phyloP scores from a whole-genome alignment of 805 yeast genomes.

The Pichia cephalocereana region DNA sequence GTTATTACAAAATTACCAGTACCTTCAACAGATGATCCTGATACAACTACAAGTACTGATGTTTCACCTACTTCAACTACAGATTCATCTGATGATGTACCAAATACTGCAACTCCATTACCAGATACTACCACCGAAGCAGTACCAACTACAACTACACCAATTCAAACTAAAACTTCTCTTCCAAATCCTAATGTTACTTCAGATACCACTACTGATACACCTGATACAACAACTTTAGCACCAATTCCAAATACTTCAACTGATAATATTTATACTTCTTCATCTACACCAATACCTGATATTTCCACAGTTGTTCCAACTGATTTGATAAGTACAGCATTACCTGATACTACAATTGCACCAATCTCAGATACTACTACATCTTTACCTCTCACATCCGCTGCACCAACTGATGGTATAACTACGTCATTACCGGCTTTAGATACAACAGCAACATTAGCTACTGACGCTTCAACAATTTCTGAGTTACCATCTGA shows the following conservation, averaged over 20 bases:
- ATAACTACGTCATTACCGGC: neutral
- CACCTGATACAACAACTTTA: neutral
- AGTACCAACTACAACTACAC: neutral
- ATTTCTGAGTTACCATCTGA: neutral
- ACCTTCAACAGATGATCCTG: too few species aligned
- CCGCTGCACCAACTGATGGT: neutral
- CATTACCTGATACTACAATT: neutral
- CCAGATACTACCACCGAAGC: neutral
- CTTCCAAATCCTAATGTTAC: neutral
- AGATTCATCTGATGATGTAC: neutral
- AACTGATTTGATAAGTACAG: neutral
- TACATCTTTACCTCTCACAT: neutral
- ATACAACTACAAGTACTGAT: neutral
- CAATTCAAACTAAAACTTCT: neutral
- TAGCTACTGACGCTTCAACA: neutral
- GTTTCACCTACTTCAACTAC: neutral
- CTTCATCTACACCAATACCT: neutral
- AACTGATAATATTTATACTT: neutral
- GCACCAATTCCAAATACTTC: neutral
- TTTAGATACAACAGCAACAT: neutral
- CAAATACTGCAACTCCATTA: neutral
- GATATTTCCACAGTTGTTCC: neutral
- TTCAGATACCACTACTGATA: neutral
- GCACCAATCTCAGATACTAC: neutral
- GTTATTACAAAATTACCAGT: too few species aligned